phyloP scores from a whole-genome alignment of 192 early-diverging fungal genomes.

The Coemansia aciculifera region DNA sequence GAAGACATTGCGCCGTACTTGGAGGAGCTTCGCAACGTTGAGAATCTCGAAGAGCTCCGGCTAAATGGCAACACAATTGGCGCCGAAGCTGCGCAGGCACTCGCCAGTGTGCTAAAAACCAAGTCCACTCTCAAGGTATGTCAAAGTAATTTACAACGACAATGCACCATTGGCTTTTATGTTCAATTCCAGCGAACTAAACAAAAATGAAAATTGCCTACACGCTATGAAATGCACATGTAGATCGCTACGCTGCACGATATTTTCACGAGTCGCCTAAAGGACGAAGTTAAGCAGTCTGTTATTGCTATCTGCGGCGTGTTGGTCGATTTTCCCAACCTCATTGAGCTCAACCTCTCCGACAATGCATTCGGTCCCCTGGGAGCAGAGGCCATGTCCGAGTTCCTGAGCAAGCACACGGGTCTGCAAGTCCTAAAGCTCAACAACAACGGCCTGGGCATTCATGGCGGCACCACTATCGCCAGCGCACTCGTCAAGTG shows the following conservation, averaged over 20 bases:
- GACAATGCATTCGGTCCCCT: constrained; percentile 99
- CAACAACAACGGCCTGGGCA: constrained; percentile 97
- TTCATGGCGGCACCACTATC: constrained; percentile 85
- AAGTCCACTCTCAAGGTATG: constrained; percentile 73
- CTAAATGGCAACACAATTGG: constrained; percentile 92
- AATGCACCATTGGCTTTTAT: not conserved
- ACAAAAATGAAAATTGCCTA: not conserved
- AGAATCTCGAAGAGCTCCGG: constrained; percentile 67
- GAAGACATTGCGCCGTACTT: constrained; percentile 78
- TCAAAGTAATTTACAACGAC: not conserved
- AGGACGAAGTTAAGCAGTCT: constrained; percentile 83
- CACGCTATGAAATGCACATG: not conserved
- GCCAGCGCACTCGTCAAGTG: constrained; percentile 78
- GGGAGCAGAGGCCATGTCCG: constrained; percentile 84
- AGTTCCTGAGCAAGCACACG: constrained; percentile 80
- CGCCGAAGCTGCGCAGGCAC: constrained; percentile 81
- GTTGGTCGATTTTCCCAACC: constrained; percentile 72
- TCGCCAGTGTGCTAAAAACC: constrained; percentile 70
- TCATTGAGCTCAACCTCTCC: constrained; percentile 81
- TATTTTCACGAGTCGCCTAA: constrained; percentile 91
- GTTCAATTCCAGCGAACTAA: not conserved
- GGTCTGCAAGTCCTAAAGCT: constrained; percentile 82
- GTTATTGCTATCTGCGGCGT: constrained; percentile 82
- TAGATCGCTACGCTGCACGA: constrained; percentile 85
- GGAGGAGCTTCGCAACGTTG: constrained; percentile 64